phyloP scores from a whole-genome alignment of 2,329 filamentous ascomycete species.

The Fonsecaea monophora region DNA sequence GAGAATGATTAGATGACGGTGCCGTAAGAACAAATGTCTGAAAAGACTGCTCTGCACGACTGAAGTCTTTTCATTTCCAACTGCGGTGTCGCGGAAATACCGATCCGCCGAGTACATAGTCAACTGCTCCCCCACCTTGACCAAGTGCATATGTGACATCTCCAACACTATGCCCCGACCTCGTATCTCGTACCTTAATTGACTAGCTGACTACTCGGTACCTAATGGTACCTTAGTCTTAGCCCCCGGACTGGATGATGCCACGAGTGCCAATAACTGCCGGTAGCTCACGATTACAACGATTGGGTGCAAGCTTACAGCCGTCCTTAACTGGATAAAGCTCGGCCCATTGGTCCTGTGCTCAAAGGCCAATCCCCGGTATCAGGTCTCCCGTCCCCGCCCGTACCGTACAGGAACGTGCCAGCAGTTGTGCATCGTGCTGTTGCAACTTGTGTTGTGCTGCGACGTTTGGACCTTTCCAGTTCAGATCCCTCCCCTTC shows the following conservation, averaged over 20 bases:
- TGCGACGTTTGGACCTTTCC: constrained; percentile 15
- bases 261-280: not conserved
- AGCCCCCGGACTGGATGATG: not conserved
- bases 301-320: constrained; percentile 3
- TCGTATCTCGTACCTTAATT: constrained; percentile 21
- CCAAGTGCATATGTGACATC: not conserved
- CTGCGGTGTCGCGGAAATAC: constrained; percentile 23
- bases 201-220: too few relatives aligned
- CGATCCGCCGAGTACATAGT: not conserved
- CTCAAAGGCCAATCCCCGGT: constrained; percentile 9
- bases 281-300: not conserved
- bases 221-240: not conserved
- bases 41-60: not conserved
- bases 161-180: not conserved
- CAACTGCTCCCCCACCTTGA: not conserved
- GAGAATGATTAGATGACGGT: not conserved
- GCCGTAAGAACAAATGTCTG: not conserved
- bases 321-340: constrained; percentile 14
- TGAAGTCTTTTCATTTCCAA: not conserved
- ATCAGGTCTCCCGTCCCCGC: constrained; percentile 9
- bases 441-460: constrained; percentile 6
- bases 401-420: constrained; percentile 5
- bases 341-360: constrained; percentile 4
- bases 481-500: constrained; percentile 13
- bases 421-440: not conserved